Conservation (phyloP, 345 rosid genomes). For the Brassica juncea region DNA sequence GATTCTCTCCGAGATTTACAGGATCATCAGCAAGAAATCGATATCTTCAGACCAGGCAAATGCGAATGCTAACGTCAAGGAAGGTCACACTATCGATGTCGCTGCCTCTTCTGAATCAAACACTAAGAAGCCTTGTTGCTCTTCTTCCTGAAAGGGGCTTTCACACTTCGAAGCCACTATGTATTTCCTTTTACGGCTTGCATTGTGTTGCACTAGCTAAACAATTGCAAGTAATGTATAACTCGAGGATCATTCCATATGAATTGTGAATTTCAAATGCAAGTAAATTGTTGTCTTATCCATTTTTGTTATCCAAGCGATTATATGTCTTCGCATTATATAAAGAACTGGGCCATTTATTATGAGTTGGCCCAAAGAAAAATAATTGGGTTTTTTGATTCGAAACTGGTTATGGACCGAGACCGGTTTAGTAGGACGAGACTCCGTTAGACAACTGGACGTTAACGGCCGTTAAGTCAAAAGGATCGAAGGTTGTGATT, state of each 20-base stretch:
- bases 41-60: constrained; percentile 65
- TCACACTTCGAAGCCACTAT: constrained; percentile 11
- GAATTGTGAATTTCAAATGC: constrained; percentile 3
- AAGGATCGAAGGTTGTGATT: not conserved
- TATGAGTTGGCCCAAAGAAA: not conserved
- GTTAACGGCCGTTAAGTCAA: not conserved
- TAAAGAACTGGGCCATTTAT: not conserved
- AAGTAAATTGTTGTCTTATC: not conserved
- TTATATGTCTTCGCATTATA: not conserved
- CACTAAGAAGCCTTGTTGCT: constrained; percentile 78
- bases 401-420: not conserved
- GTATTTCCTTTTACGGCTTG: constrained; percentile 4
- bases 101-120: constrained; percentile 62
- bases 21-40: constrained; percentile 89
- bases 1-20: constrained; percentile 73
- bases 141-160: constrained; percentile 52
- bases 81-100: constrained; percentile 78
- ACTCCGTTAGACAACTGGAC: not conserved
- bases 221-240: constrained; percentile 3
- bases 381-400: not conserved
- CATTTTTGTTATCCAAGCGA: not conserved
- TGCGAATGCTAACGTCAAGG: constrained; percentile 56
- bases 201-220: constrained; percentile 14
- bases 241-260: constrained; percentile 7
- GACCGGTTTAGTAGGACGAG: not conserved